Percentiles rank a stretch among this genome's conserved stretches.
Evolutionary conservation across 768 basidiomycete species (phyloP).

Genomic region (Rhodosporidiobolus odoratus): DNA sequence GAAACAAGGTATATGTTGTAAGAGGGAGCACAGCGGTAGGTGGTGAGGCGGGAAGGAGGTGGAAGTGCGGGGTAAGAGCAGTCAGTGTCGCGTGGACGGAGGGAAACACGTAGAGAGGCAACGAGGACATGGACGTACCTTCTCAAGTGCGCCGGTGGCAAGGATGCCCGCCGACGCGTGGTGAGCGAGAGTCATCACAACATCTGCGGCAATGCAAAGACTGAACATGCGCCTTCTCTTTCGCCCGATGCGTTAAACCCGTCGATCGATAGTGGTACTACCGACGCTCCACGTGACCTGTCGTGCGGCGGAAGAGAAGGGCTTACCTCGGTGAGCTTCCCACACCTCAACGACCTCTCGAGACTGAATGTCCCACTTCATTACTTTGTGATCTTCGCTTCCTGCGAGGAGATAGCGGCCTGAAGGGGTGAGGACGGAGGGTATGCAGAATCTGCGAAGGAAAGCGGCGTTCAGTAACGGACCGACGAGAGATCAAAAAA

Average conservation of each 20-base stretch:
- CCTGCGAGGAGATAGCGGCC: constrained; percentile 74
- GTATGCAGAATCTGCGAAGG: constrained; percentile 36
- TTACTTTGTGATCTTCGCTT: constrained; percentile 75
- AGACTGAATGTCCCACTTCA: constrained; percentile 83
- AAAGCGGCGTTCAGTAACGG: background rate
- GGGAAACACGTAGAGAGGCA: background rate
- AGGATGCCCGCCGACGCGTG: constrained; percentile 24
- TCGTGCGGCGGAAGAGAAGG: no score
- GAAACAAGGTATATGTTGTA: no score
- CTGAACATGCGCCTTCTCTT: no score
- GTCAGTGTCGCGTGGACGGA: no score
- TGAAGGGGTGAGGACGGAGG: constrained; percentile 13
- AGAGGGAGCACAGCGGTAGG: background rate
- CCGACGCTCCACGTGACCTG: no score
- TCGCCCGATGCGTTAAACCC: no score
- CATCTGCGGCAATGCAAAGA: constrained; percentile 5
- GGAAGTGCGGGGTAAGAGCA: no score
- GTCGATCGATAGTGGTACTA: no score
- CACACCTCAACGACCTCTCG: constrained; percentile 60
- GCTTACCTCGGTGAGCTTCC: constrained; percentile 71
- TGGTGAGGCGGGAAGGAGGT: background rate
- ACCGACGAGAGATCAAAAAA: constrained; percentile 35
- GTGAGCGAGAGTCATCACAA: constrained; percentile 18
- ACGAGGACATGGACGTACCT: background rate
- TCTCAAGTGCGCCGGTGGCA: constrained; percentile 27